These are phyloP conservation scores for Holtermanniella nyarrowii DNA, from an alignment of 768 basidiomycete species.

Conservation along the genomic window DNA sequence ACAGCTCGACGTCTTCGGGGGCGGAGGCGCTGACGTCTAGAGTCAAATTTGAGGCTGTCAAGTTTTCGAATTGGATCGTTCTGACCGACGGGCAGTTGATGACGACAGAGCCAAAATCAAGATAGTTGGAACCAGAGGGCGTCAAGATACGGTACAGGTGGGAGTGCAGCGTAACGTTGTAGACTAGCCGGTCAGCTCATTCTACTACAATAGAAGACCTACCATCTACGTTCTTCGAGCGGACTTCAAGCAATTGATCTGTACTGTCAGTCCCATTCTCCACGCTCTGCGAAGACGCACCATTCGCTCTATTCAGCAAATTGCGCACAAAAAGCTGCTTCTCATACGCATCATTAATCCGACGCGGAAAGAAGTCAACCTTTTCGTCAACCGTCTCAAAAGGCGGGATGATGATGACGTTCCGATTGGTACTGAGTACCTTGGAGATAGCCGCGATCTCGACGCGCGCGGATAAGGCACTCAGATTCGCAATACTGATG, in stretches of 20 bases:
- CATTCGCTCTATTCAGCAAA: slow-evolving; percentile 31
- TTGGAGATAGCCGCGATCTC: slow-evolving; percentile 38
- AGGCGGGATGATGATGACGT: slow-evolving; percentile 34
- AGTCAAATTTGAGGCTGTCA: slow-evolving; percentile 15
- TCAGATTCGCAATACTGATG: slow-evolving; percentile 27
- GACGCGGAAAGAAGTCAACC: slow-evolving; percentile 38
- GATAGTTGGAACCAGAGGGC: slow-evolving; percentile 36
- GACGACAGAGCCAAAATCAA: slow-evolving; percentile 36
- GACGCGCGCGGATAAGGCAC: slow-evolving; percentile 28
- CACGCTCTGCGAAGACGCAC: slow-evolving; percentile 2
- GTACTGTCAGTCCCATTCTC: neutral
- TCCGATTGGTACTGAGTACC: slow-evolving; percentile 33
- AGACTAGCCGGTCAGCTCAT: slow-evolving; percentile 7
- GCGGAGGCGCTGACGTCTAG: slow-evolving; percentile 31
- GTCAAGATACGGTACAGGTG: slow-evolving; percentile 39
- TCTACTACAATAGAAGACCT: neutral
- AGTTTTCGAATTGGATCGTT: slow-evolving; percentile 32
- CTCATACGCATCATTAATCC: slow-evolving; percentile 37
- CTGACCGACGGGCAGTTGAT: slow-evolving; percentile 33
- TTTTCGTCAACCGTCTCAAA: slow-evolving; percentile 27
- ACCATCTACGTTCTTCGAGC: slow-evolving; percentile 34
- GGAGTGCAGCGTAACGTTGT: slow-evolving; percentile 37
- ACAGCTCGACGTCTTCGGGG: slow-evolving; percentile 36
- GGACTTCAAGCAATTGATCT: slow-evolving; percentile 28
- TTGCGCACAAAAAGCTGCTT: slow-evolving; percentile 38